Evolutionary conservation across 768 basidiomycete genomes (phyloP).

Genomic region (Podaxis carcinomalis): DNA sequence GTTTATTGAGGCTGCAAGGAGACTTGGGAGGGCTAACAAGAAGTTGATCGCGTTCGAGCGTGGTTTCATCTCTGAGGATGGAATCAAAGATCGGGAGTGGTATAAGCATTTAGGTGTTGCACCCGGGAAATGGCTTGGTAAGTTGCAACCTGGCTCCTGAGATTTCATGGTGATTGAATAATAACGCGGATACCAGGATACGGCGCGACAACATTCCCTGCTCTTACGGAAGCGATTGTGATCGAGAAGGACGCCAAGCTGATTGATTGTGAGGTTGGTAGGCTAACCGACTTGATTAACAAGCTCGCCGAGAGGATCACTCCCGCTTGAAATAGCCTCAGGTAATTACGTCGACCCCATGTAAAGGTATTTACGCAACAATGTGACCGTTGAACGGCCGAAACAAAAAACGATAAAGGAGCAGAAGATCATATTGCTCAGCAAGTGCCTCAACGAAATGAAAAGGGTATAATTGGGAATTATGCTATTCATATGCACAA

Average conservation of each 20-base stretch:
- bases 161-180: neutral
- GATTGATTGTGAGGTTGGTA: constrained; percentile 55
- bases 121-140: constrained; percentile 82
- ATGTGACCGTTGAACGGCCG: neutral
- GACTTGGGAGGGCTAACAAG: constrained; percentile 55
- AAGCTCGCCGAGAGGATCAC: constrained; percentile 40
- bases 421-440: neutral
- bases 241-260: constrained; percentile 61
- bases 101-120: constrained; percentile 83
- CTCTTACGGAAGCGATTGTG: constrained; percentile 70
- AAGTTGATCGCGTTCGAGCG: constrained; percentile 71
- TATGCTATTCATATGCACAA: neutral
- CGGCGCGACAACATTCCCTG: constrained; percentile 83
- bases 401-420: neutral
- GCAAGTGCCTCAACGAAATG: no score
- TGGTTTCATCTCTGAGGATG: constrained; percentile 75
- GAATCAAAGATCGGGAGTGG: constrained; percentile 82
- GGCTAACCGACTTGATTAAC: constrained; percentile 52
- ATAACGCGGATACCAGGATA: constrained; percentile 44
- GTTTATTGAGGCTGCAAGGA: constrained; percentile 53
- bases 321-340: constrained; percentile 8
- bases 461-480: no score
- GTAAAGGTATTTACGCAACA: neutral
- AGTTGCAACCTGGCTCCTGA: constrained; percentile 13
- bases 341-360: neutral